These are phyloP conservation scores for Linum trigynum DNA, from an alignment of 345 rosid genomes.

Conservation along the genomic window DNA sequence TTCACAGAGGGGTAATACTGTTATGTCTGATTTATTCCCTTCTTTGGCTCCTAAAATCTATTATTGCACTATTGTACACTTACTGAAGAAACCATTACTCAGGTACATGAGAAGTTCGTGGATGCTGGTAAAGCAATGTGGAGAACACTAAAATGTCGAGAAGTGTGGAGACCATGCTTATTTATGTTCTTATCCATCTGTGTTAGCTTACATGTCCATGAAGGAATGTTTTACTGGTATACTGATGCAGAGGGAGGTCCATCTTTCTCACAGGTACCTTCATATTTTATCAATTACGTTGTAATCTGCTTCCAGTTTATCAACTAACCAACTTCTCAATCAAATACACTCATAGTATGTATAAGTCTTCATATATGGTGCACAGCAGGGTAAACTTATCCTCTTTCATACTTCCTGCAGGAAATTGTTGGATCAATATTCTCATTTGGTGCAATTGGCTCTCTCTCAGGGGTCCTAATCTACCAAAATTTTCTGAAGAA, in stretches of 20 bases:
- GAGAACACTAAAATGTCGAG: conserved; percentile 46
- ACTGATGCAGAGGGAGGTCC: conserved; percentile 83
- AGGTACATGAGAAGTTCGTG: conserved; percentile 51
- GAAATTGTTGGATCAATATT: conserved; percentile 56
- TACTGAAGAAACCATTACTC: conserved; percentile 14
- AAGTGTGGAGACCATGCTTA: conserved; percentile 67
- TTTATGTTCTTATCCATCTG: conserved; percentile 58
- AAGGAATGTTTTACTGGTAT: conserved; percentile 84
- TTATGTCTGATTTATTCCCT: background rate
- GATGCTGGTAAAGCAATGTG: conserved; percentile 56
- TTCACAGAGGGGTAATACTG: conserved; percentile 30
- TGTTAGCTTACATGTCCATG: conserved; percentile 53
- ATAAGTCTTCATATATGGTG: background rate
- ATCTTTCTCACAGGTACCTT: conserved; percentile 41
- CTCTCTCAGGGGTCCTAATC: conserved; percentile 51
- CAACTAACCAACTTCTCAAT: background rate
- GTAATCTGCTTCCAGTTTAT: background rate
- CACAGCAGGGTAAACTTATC: background rate
- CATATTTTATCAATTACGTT: background rate
- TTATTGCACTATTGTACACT: background rate
- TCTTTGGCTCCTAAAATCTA: background rate
- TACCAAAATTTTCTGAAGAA: conserved; percentile 52
- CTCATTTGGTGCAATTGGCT: conserved; percentile 58
- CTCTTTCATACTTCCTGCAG: conserved; percentile 24
- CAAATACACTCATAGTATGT: background rate